Conservation (phyloP, 371 early-diverging fungal species). For the Chytridium lagenaria region DNA sequence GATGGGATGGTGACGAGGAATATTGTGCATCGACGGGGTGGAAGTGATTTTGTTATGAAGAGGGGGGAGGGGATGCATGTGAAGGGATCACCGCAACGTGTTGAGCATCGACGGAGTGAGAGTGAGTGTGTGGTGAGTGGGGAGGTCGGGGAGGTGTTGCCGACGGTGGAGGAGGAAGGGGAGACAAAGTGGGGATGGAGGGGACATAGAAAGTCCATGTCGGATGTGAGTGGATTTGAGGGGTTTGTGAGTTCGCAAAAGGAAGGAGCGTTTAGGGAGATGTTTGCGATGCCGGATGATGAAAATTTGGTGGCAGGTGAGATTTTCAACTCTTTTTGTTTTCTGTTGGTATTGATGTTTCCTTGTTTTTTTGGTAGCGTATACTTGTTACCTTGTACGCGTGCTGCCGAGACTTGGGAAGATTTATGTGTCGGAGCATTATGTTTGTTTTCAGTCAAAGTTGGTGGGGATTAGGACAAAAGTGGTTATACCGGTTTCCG, state of each 20-base stretch:
- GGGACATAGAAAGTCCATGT: constrained; percentile 38
- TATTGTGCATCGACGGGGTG: background rate
- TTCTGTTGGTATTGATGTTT: constrained; percentile 15
- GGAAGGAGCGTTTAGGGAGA: constrained; percentile 57
- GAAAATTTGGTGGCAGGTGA: constrained; percentile 64
- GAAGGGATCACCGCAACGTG: background rate
- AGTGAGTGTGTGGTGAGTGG: too few relatives aligned
- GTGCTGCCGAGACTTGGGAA: constrained; percentile 64
- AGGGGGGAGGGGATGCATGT: background rate
- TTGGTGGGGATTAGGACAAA: constrained; percentile 65
- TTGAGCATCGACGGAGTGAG: background rate
- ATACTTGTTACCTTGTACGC: constrained; percentile 31
- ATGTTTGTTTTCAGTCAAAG: constrained; percentile 72
- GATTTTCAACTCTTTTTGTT: constrained; percentile 56
- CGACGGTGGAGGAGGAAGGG: background rate
- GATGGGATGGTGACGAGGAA: background rate
- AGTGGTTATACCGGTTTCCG: constrained; percentile 57
- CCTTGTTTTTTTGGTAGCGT: constrained; percentile 21
- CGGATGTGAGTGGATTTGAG: constrained; percentile 31
- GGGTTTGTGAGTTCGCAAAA: background rate
- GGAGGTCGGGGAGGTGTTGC: background rate
- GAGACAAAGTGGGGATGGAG: constrained; percentile 6
- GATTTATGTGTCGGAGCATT: constrained; percentile 69
- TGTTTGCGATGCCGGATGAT: constrained; percentile 67
- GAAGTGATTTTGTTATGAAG: too few relatives aligned